Evolutionary conservation across 106 monocot species (phyloP).

Genomic region (Dioscorea alata): DNA sequence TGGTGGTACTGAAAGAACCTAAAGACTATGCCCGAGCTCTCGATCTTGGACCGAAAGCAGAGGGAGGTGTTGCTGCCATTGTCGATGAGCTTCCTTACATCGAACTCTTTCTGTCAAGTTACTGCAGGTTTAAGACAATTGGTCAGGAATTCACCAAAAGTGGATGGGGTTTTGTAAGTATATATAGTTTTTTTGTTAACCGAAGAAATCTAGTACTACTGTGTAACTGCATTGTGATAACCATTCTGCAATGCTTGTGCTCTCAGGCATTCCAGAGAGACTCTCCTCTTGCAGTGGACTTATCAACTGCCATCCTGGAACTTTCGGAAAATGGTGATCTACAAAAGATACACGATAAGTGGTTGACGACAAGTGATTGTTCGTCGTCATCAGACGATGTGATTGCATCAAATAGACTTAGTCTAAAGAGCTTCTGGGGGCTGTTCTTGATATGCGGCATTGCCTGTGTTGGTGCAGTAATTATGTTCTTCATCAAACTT

Average conservation of each 20-base stretch:
- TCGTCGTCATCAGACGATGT: conserved; percentile 13
- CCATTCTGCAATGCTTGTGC: not conserved
- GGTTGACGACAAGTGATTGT: conserved; percentile 36
- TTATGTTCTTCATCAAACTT: conserved; percentile 54
- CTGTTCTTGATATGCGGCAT: conserved; percentile 81
- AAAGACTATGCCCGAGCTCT: conserved; percentile 63
- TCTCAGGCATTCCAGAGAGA: conserved; percentile 87
- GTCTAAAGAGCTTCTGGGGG: conserved; percentile 79
- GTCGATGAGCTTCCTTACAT: conserved; percentile 84
- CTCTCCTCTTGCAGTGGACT: conserved; percentile 80
- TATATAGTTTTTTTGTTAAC: not conserved
- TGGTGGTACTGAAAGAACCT: conserved; percentile 46
- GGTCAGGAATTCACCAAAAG: conserved; percentile 83
- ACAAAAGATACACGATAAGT: conserved; percentile 86
- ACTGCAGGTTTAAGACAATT: conserved; percentile 68
- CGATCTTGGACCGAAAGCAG: conserved; percentile 42
- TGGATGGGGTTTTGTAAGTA: conserved; percentile 97
- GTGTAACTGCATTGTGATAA: not conserved
- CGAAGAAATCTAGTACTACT: not conserved
- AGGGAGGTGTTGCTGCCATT: conserved; percentile 76
- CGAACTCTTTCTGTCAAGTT: conserved; percentile 57
- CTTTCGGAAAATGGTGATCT: conserved; percentile 88
- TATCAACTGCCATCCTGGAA: conserved; percentile 84
- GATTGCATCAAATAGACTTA: conserved; percentile 38
- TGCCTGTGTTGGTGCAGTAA: conserved; percentile 51